Conservation (phyloP, 345 rosid genomes). For the Laguncularia racemosa region DNA sequence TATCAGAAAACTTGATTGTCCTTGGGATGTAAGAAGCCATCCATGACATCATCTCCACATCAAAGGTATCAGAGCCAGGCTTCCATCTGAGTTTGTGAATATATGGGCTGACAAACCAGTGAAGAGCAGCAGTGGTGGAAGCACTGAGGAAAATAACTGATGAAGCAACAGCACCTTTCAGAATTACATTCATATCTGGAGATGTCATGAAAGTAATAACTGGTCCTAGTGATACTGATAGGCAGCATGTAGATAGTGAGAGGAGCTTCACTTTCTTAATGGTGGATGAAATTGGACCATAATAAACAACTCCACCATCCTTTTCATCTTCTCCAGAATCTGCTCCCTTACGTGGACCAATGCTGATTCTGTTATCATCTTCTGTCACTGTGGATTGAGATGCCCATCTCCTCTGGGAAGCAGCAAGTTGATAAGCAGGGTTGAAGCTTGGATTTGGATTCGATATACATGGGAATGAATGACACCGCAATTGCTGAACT, state of each 20-base stretch:
- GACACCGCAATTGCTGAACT: constrained; percentile 36
- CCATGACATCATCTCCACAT: constrained; percentile 97
- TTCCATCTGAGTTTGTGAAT: constrained; percentile 88
- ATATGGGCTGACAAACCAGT: constrained; percentile 95
- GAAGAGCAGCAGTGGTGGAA: constrained; percentile 63
- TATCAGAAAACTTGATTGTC: constrained; percentile 75
- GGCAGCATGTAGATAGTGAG: constrained; percentile 95
- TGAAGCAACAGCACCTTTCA: constrained; percentile 89
- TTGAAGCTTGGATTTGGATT: constrained; percentile 21
- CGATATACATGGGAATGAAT: constrained; percentile 23
- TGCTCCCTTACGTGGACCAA: constrained; percentile 45
- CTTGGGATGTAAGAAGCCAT: constrained; percentile 47
- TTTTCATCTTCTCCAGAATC: constrained; percentile 34
- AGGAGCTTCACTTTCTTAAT: constrained; percentile 89
- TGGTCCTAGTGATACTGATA: constrained; percentile 83
- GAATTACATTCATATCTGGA: constrained; percentile 65
- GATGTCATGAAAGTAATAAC: constrained; percentile 95
- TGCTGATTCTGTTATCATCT: constrained; percentile 63
- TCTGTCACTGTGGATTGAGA: constrained; percentile 43
- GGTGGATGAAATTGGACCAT: constrained; percentile 82
- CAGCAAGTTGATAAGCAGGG: constrained; percentile 9
- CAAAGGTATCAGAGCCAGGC: constrained; percentile 84
- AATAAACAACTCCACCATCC: constrained; percentile 44
- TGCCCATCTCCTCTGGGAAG: constrained; percentile 46
- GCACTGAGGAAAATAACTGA: constrained; percentile 82